Base-by-base conservation (phyloP, 2,329 filamentous ascomycete genomes). In the Ophiostoma ulmi region DNA sequence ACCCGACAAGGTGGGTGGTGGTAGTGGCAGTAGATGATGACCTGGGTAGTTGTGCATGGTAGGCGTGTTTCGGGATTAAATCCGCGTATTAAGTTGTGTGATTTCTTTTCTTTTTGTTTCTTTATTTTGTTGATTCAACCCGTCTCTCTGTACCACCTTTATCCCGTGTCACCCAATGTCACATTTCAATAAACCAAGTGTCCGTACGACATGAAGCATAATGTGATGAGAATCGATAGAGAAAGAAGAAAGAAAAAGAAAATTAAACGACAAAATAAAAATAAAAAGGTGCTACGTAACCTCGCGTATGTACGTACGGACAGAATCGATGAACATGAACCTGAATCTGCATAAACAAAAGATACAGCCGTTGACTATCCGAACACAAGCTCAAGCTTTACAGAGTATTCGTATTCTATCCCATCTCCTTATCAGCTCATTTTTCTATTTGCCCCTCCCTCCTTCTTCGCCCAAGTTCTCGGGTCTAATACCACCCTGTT, bases 401-500 rank as follows among this genome's bases (percentile, higher is more conserved):
- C 17, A 35, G 17, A 44, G 26, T 58, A 31, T 20, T 17, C 6
- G 26, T 58, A 31, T 20, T 17, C 6, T 17, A 26, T 35, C 26
- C n/a, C n/a, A 55, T 35, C 26, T 14, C 22, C 58, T 20, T 4
- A 7, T 3, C 26, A 8, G 10, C 58, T 13, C 14, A 20, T 65
- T 65, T 65, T 65, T 65, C 17, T 10, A 36, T 65, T 65, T 65
- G 63, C 63, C 63, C 63, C 63, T 65, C 63, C 35, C 20, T 65
- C 36, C 35, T 17, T 17, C 31, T 38, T 3, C 8, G 7, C 10
- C 61, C 61, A 64, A 13, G 6, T 3, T 26, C 63, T 65, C 63
- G 63, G 63, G 36, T 41, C 36, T 65, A 31, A 31, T 31, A 65
- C 63, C 63, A 39, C 63, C 63, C 63, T 65, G 63, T 65, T 65